Evolutionary conservation across 352 stramenopile species (phyloP).

Genomic region (Phytophthora sojae): DNA sequence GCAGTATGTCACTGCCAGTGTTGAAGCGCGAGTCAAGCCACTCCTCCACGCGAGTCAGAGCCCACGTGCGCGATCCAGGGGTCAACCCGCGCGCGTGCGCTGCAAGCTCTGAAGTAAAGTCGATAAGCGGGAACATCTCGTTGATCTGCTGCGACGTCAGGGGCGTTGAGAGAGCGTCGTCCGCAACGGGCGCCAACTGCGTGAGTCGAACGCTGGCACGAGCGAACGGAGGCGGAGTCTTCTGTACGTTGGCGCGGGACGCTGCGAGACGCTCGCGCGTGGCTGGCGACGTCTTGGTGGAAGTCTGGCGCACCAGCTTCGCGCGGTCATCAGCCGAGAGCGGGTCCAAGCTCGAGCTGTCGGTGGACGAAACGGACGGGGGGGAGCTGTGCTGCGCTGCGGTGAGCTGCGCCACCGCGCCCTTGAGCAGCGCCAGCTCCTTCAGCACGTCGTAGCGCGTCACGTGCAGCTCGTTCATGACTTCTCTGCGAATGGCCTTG

Average conservation of each 20-base stretch:
- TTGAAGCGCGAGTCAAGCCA: slow-evolving; percentile 83
- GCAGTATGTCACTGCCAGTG: slow-evolving; percentile 57
- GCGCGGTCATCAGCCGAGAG: slow-evolving; percentile 55
- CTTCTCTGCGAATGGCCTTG: slow-evolving; percentile 69
- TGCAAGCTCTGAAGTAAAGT: slow-evolving; percentile 61
- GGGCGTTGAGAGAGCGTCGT: slow-evolving; percentile 72
- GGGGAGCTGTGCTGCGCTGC: slow-evolving; percentile 22
- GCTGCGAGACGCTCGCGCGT: slow-evolving; percentile 63
- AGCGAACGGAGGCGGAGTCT: slow-evolving; percentile 17
- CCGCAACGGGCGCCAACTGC: slow-evolving; percentile 70
- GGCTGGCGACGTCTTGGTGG: slow-evolving; percentile 55
- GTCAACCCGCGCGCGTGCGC: slow-evolving; percentile 50
- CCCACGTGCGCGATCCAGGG: slow-evolving; percentile 68
- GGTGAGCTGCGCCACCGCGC: slow-evolving; percentile 72
- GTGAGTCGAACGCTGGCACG: slow-evolving; percentile 55
- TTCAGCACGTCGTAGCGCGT: slow-evolving; percentile 89
- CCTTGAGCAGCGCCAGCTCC: slow-evolving; percentile 82
- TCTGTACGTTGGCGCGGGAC: slow-evolving; percentile 39
- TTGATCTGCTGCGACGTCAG: slow-evolving; percentile 77
- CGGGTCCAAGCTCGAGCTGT: slow-evolving; percentile 28
- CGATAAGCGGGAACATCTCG: slow-evolving; percentile 85
- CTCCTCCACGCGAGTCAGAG: slow-evolving; percentile 69
- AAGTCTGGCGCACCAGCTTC: slow-evolving; percentile 54
- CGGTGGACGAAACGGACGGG: slow-evolving; percentile 24
- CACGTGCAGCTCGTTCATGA: slow-evolving; percentile 88